A percentile compares a stretch with the other conserved stretches of the same genome.
These are phyloP conservation scores for Mortierella sp. DNA, from an alignment of 371 early-diverging fungal genomes.

Conservation along the genomic window DNA sequence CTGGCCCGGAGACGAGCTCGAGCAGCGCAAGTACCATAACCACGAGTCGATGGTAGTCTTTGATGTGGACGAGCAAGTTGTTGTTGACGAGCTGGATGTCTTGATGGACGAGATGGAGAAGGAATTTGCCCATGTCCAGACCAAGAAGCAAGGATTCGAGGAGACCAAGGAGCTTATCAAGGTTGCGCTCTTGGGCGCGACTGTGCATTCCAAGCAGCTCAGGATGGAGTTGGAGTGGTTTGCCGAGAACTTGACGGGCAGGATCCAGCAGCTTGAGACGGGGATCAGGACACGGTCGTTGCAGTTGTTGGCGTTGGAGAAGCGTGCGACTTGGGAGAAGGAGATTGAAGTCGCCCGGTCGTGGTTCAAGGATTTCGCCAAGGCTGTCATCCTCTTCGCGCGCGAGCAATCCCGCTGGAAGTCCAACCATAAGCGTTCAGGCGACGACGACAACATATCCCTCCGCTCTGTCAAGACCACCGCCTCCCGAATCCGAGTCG, in stretches of 20 bases:
- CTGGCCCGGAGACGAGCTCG: slow-evolving; percentile 54
- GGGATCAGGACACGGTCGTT: slow-evolving; percentile 38
- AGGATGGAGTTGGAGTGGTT: slow-evolving; percentile 47
- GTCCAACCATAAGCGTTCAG: slow-evolving; percentile 29
- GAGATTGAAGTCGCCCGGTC: slow-evolving; percentile 52
- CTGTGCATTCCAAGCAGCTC: slow-evolving; percentile 47
- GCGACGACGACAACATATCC: slow-evolving; percentile 38
- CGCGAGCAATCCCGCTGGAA: slow-evolving; percentile 46
- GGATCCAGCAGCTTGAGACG: slow-evolving; percentile 39
- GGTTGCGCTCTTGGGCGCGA: slow-evolving; percentile 26
- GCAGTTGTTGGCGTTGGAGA: slow-evolving; percentile 47
- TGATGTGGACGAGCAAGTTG: slow-evolving; percentile 52
- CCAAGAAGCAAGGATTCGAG: slow-evolving; percentile 23
- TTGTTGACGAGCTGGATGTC: slow-evolving; percentile 52
- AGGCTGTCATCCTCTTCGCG: slow-evolving; percentile 52
- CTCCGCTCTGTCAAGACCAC: slow-evolving; percentile 48
- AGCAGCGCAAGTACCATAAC: slow-evolving; percentile 27
- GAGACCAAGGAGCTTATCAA: slow-evolving; percentile 30
- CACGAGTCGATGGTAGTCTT: slow-evolving; percentile 48
- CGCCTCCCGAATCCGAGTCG: slow-evolving; percentile 45
- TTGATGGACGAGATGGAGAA: slow-evolving; percentile 51
- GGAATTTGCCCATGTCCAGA: slow-evolving; percentile 36
- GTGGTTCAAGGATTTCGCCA: slow-evolving; percentile 58
- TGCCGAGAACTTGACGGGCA: slow-evolving; percentile 26
- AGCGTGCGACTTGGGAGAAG: slow-evolving; percentile 51